Base-by-base conservation (phyloP, 441 rosid genomes). In the Croton setiger region DNA sequence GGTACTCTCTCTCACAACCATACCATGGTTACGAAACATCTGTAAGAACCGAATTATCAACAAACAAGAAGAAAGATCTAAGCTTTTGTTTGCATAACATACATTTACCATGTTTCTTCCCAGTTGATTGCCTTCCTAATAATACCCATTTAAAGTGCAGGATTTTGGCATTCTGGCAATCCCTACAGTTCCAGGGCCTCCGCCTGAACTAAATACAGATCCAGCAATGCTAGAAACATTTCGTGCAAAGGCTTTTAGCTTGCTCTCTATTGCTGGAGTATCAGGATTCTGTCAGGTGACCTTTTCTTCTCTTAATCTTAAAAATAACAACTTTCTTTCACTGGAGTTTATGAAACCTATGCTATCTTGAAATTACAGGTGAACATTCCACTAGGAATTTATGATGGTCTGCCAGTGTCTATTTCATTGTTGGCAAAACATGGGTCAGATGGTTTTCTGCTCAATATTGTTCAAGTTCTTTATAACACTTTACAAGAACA, bases 261-360 rank as follows among this genome's bases (percentile, higher is more conserved):
- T 91, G 80, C 84, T 88, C 44, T 87, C 95, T 4, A 75, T 91
- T 37, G 86, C 91, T 10, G 96, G 93, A 33, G 85, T 89, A 60
- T 91, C 98, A 18, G 96, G 98, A 76, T 86, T 85, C 76, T 94
- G 97, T 72, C 98, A 89, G 97, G 97, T 84, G 41, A 37, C 20
- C 60, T 58, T 7, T 57, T 49, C 45, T 31, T 49, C 62, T 73
- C 75, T 35, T 31, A 52, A 23, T 53, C 54, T 67, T 62, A 8
- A 15, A 3, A 8, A 37, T 39, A 10, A 58, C n/a, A 39, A 64
- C 41, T 17, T 13, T 36, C 18, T 21, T 66, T 10, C 4, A 45
- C 23, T 64, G 6, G 15, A 18, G n/a, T 53, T 56, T 13, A 2
- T 31, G 11, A 39, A 36, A 31, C 48, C 23, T 10, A 0, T 62